Conservation (phyloP, 1,284 basidiomycete species). For the Phylloporus sp. region DNA sequence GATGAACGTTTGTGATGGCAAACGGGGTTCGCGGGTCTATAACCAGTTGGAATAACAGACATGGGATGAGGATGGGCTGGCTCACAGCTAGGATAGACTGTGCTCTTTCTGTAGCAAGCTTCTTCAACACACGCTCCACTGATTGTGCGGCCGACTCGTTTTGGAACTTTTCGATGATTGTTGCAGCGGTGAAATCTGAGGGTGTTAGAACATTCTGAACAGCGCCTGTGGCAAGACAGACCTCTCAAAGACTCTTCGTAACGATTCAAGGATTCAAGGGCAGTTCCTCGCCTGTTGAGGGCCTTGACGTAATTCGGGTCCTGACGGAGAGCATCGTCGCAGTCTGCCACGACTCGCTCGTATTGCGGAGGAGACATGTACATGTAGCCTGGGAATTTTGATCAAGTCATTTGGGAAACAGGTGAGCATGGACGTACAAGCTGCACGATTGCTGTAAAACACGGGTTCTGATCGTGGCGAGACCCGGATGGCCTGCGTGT, state of each 20-base stretch:
- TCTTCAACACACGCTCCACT: slow-evolving; percentile 95
- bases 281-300: slow-evolving; percentile 90
- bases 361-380: slow-evolving; percentile 88
- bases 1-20: slow-evolving; percentile 94
- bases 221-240: slow-evolving; percentile 41
- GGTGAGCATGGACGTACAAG: slow-evolving; percentile 67
- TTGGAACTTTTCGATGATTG: slow-evolving; percentile 93
- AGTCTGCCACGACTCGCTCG: slow-evolving; percentile 90
- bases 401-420: neutral
- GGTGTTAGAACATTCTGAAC: neutral
- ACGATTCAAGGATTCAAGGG: slow-evolving; percentile 82
- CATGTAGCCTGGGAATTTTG: slow-evolving; percentile 74
- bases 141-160: slow-evolving; percentile 82
- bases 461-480: slow-evolving; percentile 90
- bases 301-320: slow-evolving; percentile 87
- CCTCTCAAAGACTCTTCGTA: slow-evolving; percentile 83
- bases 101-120: slow-evolving; percentile 79
- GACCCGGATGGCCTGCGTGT: slow-evolving; percentile 91
- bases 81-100: slow-evolving; percentile 71
- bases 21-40: slow-evolving; percentile 80
- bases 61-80: slow-evolving; percentile 12
- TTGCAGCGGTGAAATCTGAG: slow-evolving; percentile 93
- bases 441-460: slow-evolving; percentile 97
- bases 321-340: slow-evolving; percentile 86
- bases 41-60: neutral